A percentile compares a stretch with the other conserved stretches of the same genome.
Evolutionary conservation across 1,284 basidiomycete genomes (phyloP).

Genomic region (Porodaedalea pini): DNA sequence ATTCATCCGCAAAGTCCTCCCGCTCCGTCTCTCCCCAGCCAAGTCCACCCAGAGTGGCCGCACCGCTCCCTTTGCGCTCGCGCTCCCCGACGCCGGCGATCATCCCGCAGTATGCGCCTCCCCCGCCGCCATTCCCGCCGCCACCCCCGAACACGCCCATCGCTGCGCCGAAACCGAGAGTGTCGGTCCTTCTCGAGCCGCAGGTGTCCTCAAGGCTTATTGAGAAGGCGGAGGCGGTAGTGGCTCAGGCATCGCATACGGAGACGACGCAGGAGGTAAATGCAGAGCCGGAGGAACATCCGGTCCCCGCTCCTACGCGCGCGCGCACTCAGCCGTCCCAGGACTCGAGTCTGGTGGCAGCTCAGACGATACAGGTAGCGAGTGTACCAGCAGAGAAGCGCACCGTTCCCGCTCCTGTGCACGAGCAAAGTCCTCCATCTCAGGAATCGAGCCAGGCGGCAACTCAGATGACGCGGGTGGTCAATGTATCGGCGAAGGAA

Average conservation of each 20-base stretch:
- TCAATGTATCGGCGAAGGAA: background rate
- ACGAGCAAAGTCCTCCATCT: too few relatives aligned
- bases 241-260: background rate
- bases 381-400: background rate
- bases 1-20: constrained; percentile 11
- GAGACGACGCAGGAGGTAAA: background rate
- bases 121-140: constrained; percentile 15
- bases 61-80: constrained; percentile 6
- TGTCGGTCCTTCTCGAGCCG: background rate
- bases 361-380: background rate
- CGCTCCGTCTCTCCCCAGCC: constrained; percentile 6
- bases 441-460: background rate
- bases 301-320: background rate
- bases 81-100: constrained; percentile 15
- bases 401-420: background rate
- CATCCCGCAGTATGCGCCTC: constrained; percentile 14
- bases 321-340: background rate
- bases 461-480: background rate
- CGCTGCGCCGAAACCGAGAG: background rate
- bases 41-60: background rate
- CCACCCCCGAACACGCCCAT: constrained; percentile 14
- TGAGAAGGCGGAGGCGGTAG: background rate
- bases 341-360: background rate
- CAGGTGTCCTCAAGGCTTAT: background rate
- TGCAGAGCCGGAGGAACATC: background rate